These are phyloP conservation scores for Aphanomyces invadans DNA, from an alignment of 352 stramenopile genomes.

Conservation along the genomic window DNA sequence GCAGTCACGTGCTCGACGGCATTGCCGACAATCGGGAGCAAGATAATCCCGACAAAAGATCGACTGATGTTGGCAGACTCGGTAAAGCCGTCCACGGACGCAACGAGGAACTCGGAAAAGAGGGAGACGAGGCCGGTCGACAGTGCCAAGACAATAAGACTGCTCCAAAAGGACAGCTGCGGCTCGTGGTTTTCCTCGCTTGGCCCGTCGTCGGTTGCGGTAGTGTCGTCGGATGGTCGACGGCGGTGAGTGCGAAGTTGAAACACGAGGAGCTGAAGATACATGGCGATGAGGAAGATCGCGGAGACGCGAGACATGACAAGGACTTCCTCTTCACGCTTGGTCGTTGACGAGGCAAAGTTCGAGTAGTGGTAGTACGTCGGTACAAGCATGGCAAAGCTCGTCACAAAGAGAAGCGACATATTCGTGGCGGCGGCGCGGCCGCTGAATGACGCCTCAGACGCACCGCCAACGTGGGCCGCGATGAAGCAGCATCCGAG, in stretches of 20 bases:
- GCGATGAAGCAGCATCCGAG: constrained; percentile 81
- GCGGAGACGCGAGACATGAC: constrained; percentile 28
- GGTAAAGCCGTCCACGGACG: constrained; percentile 25
- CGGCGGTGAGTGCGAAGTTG: constrained; percentile 33
- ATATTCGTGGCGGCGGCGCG: constrained; percentile 54
- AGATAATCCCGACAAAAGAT: constrained; percentile 58
- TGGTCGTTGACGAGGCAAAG: not conserved
- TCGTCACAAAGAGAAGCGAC: constrained; percentile 56
- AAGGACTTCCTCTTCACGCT: constrained; percentile 30
- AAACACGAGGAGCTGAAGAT: constrained; percentile 77
- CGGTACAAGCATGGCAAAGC: constrained; percentile 61
- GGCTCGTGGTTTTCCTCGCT: constrained; percentile 33
- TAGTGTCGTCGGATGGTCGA: not conserved
- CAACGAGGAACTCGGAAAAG: constrained; percentile 71
- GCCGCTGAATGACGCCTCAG: constrained; percentile 53
- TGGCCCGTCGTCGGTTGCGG: not conserved
- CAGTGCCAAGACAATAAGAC: constrained; percentile 45
- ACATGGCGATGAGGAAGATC: constrained; percentile 35
- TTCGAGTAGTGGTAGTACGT: constrained; percentile 35
- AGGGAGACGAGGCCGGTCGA: constrained; percentile 65
- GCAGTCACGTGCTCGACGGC: constrained; percentile 86
- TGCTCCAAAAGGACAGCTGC: constrained; percentile 38
- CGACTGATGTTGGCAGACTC: constrained; percentile 12
- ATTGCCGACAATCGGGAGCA: constrained; percentile 87
- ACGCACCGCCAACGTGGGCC: constrained; percentile 28